Conservation (phyloP, 2,329 filamentous ascomycete genomes). For the Botrytis paeoniae region DNA sequence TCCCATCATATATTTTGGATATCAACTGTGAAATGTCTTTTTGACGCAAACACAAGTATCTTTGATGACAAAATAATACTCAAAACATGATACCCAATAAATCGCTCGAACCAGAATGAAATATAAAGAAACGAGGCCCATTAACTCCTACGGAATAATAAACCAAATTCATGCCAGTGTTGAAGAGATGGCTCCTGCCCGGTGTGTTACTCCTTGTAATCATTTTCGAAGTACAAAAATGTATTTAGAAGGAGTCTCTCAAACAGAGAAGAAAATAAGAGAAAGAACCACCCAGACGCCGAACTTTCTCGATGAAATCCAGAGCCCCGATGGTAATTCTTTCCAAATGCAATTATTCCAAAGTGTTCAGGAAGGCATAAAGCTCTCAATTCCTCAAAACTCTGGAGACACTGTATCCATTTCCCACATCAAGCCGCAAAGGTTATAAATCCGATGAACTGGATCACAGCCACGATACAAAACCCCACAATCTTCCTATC, state of each 20-base stretch:
- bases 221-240: too few relatives aligned
- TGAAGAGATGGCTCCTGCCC: neutral
- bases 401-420: neutral
- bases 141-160: neutral
- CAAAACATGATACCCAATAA: neutral
- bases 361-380: neutral
- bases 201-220: neutral
- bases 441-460: neutral
- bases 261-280: neutral
- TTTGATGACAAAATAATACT: neutral
- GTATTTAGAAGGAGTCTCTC: neutral
- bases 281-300: fast-evolving
- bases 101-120: neutral
- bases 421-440: neutral
- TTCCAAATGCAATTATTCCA: neutral
- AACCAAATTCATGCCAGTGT: neutral
- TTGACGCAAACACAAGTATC: neutral
- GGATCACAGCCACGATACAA: neutral
- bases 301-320: fast-evolving
- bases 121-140: fast-evolving
- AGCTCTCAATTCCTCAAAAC: neutral
- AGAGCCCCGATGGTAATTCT: neutral
- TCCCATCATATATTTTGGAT: neutral
- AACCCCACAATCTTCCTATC: neutral
- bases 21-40: neutral